Evolutionary conservation across 2,329 filamentous ascomycete species (phyloP).

Genomic region (Exophiala spinifera): DNA sequence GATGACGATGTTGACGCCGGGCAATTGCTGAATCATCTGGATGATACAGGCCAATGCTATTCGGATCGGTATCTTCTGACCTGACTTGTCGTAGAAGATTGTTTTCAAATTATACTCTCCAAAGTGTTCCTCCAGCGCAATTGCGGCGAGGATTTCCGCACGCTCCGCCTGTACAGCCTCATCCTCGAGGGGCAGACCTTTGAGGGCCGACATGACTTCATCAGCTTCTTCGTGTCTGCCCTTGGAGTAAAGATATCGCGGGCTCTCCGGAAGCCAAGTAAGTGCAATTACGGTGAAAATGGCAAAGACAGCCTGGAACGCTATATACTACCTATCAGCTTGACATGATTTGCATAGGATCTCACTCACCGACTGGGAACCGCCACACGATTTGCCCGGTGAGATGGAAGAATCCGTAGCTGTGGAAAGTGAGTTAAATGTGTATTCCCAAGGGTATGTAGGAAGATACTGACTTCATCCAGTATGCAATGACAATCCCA

Average conservation of each 20-base stretch:
- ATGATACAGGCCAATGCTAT: conserved; percentile 9
- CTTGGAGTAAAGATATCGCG: conserved; percentile 46
- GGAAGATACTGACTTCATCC: conserved; percentile 40
- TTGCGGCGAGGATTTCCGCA: conserved; percentile 11
- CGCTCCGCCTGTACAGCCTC: conserved; percentile 13
- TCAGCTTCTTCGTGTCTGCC: conserved; percentile 45
- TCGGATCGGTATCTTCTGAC: conserved; percentile 13
- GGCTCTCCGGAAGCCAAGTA: conserved; percentile 47
- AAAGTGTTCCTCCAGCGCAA: conserved; percentile 11
- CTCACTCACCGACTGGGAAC: not conserved
- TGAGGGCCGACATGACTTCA: conserved; percentile 48
- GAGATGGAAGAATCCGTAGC: conserved; percentile 49
- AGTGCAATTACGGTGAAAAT: conserved; percentile 44
- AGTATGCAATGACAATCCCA: conserved; percentile 51
- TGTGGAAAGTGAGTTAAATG: not conserved
- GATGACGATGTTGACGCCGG: conserved; percentile 11
- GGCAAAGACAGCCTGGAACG: conserved; percentile 51
- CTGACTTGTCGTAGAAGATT: conserved; percentile 15
- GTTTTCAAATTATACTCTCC: conserved; percentile 11
- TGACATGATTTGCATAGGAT: too few relatives aligned
- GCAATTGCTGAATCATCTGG: conserved; percentile 14
- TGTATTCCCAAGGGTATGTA: too few relatives aligned
- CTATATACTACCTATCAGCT: conserved; percentile 29
- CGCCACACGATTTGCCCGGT: conserved; percentile 36
- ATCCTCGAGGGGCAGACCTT: conserved; percentile 30